phyloP scores from a whole-genome alignment of 1,139 yeast genomes.

The Taiozyma sp. region DNA sequence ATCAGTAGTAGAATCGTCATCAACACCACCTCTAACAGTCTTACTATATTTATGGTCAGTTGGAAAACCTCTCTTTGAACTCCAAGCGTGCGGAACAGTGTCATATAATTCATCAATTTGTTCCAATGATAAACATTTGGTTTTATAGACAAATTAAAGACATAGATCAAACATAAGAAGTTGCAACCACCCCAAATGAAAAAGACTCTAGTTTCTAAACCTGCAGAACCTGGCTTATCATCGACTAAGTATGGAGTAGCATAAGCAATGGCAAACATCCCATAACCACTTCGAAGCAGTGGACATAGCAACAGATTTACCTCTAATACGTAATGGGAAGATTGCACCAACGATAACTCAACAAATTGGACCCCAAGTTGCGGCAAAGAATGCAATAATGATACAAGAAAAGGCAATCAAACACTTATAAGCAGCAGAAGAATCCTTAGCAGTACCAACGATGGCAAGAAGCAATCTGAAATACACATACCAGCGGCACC shows the following conservation, averaged over 20 bases:
- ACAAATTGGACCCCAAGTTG: constrained; percentile 78
- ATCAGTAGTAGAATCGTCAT: constrained; percentile 3
- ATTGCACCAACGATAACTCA: constrained; percentile 79
- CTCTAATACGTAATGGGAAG: constrained; percentile 67
- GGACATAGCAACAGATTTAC: constrained; percentile 68
- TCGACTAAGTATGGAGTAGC: constrained; percentile 72
- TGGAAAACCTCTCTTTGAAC: constrained; percentile 42
- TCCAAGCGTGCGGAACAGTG: constrained; percentile 36
- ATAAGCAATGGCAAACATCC: constrained; percentile 68
- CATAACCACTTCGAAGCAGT: constrained; percentile 81
- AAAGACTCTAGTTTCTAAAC: constrained; percentile 64
- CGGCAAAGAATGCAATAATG: constrained; percentile 69
- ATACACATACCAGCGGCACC: constrained; percentile 59
- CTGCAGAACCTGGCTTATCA: constrained; percentile 52
- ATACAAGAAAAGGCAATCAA: constrained; percentile 66
- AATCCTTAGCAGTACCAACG: constrained; percentile 41
- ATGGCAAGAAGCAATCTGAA: constrained; percentile 57
- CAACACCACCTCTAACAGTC: constrained; percentile 8
- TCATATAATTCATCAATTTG: constrained; percentile 61
- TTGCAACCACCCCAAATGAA: constrained; percentile 66
- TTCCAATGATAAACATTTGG: constrained; percentile 63
- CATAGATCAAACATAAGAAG: constrained; percentile 39
- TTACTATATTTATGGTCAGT: constrained; percentile 24
- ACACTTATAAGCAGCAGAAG: constrained; percentile 47
- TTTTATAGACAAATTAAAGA: constrained; percentile 58